phyloP scores from a whole-genome alignment of 768 basidiomycete species.

The Rhizopogon rudus region DNA sequence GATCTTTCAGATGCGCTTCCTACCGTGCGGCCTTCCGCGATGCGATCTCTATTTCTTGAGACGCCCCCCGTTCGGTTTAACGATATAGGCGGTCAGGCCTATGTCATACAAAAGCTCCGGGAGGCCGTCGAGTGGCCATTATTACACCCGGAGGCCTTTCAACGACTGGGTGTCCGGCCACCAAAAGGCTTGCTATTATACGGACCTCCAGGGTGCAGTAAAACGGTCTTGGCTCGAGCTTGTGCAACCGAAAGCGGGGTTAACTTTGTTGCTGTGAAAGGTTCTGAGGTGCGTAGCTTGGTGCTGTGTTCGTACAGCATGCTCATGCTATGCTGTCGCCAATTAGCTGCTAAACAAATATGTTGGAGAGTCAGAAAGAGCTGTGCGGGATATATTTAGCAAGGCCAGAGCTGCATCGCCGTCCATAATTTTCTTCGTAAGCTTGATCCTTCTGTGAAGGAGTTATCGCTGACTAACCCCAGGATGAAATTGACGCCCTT shows the following conservation, averaged over 20 bases:
- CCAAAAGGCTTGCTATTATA: conserved; percentile 90
- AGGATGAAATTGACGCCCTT: conserved; percentile 98
- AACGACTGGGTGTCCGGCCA: conserved; percentile 79
- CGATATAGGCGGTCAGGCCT: conserved; percentile 86
- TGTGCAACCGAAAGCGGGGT: conserved; percentile 91
- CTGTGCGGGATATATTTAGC: conserved; percentile 90
- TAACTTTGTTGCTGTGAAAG: conserved; percentile 96
- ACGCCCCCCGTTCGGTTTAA: conserved; percentile 75
- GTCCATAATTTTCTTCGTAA: conserved; percentile 93
- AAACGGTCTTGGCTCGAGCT: conserved; percentile 89
- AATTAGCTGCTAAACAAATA: conserved; percentile 91
- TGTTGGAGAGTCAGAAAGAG: conserved; percentile 95
- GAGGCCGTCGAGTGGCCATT: conserved; percentile 97
- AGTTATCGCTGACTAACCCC: neutral
- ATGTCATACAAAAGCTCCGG: conserved; percentile 77
- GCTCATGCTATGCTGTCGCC: neutral
- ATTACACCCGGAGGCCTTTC: conserved; percentile 80
- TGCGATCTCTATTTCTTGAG: conserved; percentile 91
- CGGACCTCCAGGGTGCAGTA: conserved; percentile 96
- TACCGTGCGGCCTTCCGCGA: conserved; percentile 83
- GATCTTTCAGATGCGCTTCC: conserved; percentile 75
- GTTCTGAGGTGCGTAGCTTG: conserved; percentile 74
- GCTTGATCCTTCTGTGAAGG: conserved; percentile 18
- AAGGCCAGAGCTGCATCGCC: conserved; percentile 94
- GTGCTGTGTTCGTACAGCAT: neutral